Base-by-base conservation (phyloP, 2,329 filamentous ascomycete species). In the Nemania diffusa region DNA sequence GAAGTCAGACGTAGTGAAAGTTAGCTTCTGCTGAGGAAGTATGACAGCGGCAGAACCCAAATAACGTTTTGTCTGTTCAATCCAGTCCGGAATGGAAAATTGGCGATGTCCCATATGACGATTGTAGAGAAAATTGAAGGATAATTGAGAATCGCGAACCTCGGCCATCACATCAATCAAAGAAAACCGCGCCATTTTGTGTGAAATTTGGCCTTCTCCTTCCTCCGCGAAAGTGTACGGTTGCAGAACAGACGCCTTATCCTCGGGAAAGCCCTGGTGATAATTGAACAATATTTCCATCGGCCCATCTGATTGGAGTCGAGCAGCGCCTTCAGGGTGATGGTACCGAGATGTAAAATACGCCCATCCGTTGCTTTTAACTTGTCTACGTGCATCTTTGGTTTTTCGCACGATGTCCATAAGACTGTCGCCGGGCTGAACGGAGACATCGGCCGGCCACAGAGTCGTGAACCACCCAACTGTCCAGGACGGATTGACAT, bases 391-490 rank as follows among this genome's bases (percentile, higher is more conserved):
- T 7, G 40, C n/a, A 55, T 69, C 67, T 40, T 69, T 69, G 0
- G 52, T 57, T 42, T 22, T 57, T 48, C 24, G 15, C 11, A 69
- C 42, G 15, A 64, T 66, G 5, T 66, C 59, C 8, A 57, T 4
- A 5, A 68, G n/a, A 24, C 9, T 57, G 37, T 66, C 59, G 1
- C 3, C 29, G 15, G 53, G 50, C 29, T 44, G 32, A 27, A 64
- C 60, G 3, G 51, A 15, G 8, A 69, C 42, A 55, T 73, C 70
- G 7, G 81, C 46, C 0, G 82, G 82, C 17, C 73, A 77, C 13
- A 84, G 73, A 0, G 80, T 81, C 0, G 82, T 83, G 62, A 84
- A 84, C 82, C 82, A 84, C 4, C 82, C 83, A 0, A 84, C 79
- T 0, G 80, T 83, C 1, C 74, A 67, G 0, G 81, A 80, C 1